These are phyloP conservation scores for Lepidium africanum DNA, from an alignment of 345 rosid genomes.

Conservation along the genomic window DNA sequence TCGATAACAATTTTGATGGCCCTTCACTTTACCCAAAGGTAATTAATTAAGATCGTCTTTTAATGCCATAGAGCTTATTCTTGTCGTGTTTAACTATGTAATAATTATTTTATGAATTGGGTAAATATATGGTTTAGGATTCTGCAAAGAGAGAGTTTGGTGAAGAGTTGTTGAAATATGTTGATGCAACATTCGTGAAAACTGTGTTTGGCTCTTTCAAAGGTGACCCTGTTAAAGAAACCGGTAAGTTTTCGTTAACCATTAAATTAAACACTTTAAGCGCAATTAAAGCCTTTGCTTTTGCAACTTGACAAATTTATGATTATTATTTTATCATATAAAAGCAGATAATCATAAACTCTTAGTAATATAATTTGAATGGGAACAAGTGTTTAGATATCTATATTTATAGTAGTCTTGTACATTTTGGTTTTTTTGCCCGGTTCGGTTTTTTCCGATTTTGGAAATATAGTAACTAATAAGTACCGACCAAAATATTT, in stretches of 20 bases:
- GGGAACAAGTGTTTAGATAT: too few relatives aligned
- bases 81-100: background rate
- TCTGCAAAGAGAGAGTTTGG: constrained; percentile 58
- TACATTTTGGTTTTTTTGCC: too few relatives aligned
- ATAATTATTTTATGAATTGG: background rate
- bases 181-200: constrained; percentile 35
- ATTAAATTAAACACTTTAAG: background rate
- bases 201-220: constrained; percentile 40
- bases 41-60: constrained; percentile 2
- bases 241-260: constrained; percentile 29
- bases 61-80: background rate
- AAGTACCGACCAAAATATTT: too few relatives aligned
- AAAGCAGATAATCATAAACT: too few relatives aligned
- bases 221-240: constrained; percentile 43
- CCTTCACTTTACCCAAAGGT: constrained; percentile 70
- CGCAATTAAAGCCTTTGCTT: too few relatives aligned
- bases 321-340: too few relatives aligned
- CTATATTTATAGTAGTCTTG: too few relatives aligned
- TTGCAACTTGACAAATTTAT: too few relatives aligned
- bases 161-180: constrained; percentile 53
- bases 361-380: too few relatives aligned
- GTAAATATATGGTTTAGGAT: constrained; percentile 35
- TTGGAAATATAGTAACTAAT: too few relatives aligned
- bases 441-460: too few relatives aligned
- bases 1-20: constrained; percentile 72